Evolutionary conservation across 164 flowering plant genomes (phyloP).

Genomic region (Nymphaea thermarum): DNA sequence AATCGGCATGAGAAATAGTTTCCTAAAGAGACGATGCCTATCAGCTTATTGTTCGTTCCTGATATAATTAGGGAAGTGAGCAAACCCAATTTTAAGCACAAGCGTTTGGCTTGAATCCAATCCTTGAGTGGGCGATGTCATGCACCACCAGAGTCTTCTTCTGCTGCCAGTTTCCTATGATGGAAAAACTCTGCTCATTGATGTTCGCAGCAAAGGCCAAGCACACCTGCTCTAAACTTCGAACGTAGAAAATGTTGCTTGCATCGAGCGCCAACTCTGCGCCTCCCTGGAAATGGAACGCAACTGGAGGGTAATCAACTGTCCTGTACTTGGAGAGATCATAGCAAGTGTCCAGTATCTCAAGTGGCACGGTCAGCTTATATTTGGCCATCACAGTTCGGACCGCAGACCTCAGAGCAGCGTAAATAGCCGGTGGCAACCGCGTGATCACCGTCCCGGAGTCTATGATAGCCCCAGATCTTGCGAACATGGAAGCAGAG

Average conservation of each 20-base stretch:
- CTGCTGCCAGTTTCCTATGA: slow-evolving; percentile 38
- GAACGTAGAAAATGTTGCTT: slow-evolving; percentile 15
- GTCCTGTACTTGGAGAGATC: slow-evolving; percentile 18
- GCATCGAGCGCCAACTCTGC: slow-evolving; percentile 11
- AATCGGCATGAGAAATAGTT: too few species aligned
- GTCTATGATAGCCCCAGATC: slow-evolving; percentile 30
- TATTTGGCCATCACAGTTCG: slow-evolving; percentile 32
- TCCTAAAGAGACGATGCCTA: too few species aligned
- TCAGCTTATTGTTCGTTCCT: too few species aligned
- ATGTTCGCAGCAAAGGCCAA: slow-evolving; percentile 28
- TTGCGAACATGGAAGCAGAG: slow-evolving; percentile 15
- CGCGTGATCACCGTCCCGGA: slow-evolving; percentile 56
- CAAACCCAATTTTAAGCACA: slow-evolving; percentile 10
- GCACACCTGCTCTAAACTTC: slow-evolving; percentile 15
- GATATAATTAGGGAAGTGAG: too few species aligned
- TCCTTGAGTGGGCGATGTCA: slow-evolving; percentile 24
- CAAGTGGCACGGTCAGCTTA: slow-evolving; percentile 15
- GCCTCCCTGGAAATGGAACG: slow-evolving; percentile 14
- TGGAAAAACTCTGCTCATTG: slow-evolving; percentile 8
- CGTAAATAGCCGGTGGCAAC: slow-evolving; percentile 35
- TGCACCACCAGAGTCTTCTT: slow-evolving; percentile 26
- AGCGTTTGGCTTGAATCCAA: slow-evolving; percentile 33
- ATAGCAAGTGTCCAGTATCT: slow-evolving; percentile 61
- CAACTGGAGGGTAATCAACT: slow-evolving; percentile 14
- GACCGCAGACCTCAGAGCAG: slow-evolving; percentile 27